phyloP scores from a whole-genome alignment of 495 filamentous ascomycete genomes.

The Penicillium samsonianum region DNA sequence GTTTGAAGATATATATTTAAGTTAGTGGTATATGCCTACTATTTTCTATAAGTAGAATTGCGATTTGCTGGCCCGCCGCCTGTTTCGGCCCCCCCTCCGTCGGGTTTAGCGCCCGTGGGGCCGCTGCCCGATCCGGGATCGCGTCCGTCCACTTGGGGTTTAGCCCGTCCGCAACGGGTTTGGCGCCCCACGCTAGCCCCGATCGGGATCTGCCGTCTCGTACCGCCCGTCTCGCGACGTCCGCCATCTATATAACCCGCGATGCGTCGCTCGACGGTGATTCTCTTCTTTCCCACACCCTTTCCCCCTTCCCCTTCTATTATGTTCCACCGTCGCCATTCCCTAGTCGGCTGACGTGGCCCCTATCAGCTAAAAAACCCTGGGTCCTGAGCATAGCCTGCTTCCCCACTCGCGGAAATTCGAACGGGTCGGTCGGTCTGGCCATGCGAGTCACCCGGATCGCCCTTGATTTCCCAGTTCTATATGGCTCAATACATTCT shows the following conservation, averaged over 20 bases:
- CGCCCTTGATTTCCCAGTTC: not conserved
- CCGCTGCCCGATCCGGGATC: conserved; percentile 6
- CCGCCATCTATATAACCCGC: conserved; percentile 12
- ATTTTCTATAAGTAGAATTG: no score
- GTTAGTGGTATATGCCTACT: no score
- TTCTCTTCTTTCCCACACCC: conserved; percentile 7
- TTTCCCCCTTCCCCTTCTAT: conserved; percentile 4
- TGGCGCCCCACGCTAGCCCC: conserved; percentile 4
- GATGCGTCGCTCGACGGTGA: conserved; percentile 11
- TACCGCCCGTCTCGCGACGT: conserved; percentile 8
- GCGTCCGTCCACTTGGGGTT: conserved; percentile 3
- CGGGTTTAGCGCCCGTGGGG: conserved; percentile 8
- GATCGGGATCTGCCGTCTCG: conserved; percentile 8
- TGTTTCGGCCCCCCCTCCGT: conserved; percentile 4
- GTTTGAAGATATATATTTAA: no score
- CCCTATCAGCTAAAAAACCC: conserved; percentile 4
- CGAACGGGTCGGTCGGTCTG: no score
- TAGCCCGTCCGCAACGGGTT: conserved; percentile 8
- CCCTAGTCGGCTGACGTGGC: conserved; percentile 1
- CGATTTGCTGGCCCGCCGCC: no score
- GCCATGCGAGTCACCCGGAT: conserved; percentile 4
- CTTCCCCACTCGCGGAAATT: conserved; percentile 12
- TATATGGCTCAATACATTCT: not conserved
- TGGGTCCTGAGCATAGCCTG: conserved; percentile 4
- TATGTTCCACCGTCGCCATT: not conserved